These are phyloP conservation scores for Adansonia grandidieri DNA, from an alignment of 441 rosid genomes.

Conservation along the genomic window DNA sequence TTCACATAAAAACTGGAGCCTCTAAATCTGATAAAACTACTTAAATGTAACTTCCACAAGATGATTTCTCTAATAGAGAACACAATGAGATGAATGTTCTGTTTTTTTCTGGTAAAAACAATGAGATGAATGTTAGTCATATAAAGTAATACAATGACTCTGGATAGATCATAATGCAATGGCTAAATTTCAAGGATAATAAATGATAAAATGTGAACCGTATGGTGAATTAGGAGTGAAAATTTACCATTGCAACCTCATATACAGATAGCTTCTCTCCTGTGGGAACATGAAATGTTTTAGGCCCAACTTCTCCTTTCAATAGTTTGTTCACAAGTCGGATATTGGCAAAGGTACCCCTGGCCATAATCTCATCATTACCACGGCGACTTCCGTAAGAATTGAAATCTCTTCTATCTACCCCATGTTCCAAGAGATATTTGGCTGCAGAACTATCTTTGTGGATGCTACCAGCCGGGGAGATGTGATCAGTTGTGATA, in stretches of 20 bases:
- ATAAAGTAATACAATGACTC: background rate
- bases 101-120: conserved; percentile 1
- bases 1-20: conserved; percentile 10
- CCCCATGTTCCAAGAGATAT: conserved; percentile 81
- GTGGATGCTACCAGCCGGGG: conserved; percentile 96
- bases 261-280: conserved; percentile 89
- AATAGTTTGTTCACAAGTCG: conserved; percentile 81
- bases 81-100: background rate
- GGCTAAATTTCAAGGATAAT: background rate
- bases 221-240: conserved; percentile 6
- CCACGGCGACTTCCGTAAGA: conserved; percentile 96
- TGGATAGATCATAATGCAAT: conserved; percentile 7
- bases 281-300: conserved; percentile 83
- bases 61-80: conserved; percentile 2
- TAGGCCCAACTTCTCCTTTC: conserved; percentile 94
- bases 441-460: conserved; percentile 90
- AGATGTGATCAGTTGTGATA: conserved; percentile 95
- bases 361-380: conserved; percentile 89
- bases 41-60: background rate
- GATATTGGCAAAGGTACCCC: conserved; percentile 90
- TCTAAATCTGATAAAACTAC: background rate
- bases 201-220: background rate
- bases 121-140: conserved; percentile 1
- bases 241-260: conserved; percentile 82
- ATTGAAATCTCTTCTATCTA: conserved; percentile 81